A percentile compares a stretch with the other conserved stretches of the same genome.
Conservation (phyloP, 1,284 basidiomycete genomes). For the Pyrrhoderma lamaoense region DNA sequence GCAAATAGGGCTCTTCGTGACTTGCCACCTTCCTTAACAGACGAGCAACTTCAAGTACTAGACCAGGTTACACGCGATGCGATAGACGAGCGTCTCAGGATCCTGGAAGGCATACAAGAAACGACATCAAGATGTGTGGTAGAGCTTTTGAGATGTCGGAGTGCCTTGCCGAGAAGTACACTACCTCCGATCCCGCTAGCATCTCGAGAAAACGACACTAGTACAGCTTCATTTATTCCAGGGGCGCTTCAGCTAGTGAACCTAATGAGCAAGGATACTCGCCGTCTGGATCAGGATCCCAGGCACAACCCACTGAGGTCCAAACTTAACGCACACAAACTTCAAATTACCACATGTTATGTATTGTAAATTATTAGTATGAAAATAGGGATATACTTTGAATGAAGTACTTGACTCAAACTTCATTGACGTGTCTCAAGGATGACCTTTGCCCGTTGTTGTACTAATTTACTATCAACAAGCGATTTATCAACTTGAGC, state of each 20-base stretch:
- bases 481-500: slow-evolving; percentile 47
- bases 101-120: slow-evolving; percentile 68
- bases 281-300: not conserved
- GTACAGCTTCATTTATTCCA: not conserved
- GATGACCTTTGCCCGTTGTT: slow-evolving; percentile 39
- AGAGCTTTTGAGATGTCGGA: slow-evolving; percentile 69
- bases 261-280: no score
- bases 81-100: slow-evolving; percentile 73
- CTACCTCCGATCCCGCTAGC: slow-evolving; percentile 8
- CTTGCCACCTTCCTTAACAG: slow-evolving; percentile 46
- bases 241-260: not conserved
- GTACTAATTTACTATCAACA: slow-evolving; percentile 53
- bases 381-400: not conserved
- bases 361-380: slow-evolving; percentile 8
- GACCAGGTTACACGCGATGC: slow-evolving; percentile 66
- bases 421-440: slow-evolving; percentile 21
- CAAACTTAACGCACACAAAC: not conserved
- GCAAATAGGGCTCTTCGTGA: slow-evolving; percentile 14
- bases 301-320: not conserved
- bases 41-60: slow-evolving; percentile 51
- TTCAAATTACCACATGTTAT: not conserved
- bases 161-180: slow-evolving; percentile 44
- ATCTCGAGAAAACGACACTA: not conserved
- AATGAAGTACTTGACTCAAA: not conserved
- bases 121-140: slow-evolving; percentile 65